Evolutionary conservation across 1,284 basidiomycete genomes (phyloP).

Genomic region (Apiotrichum veenhuisii): DNA sequence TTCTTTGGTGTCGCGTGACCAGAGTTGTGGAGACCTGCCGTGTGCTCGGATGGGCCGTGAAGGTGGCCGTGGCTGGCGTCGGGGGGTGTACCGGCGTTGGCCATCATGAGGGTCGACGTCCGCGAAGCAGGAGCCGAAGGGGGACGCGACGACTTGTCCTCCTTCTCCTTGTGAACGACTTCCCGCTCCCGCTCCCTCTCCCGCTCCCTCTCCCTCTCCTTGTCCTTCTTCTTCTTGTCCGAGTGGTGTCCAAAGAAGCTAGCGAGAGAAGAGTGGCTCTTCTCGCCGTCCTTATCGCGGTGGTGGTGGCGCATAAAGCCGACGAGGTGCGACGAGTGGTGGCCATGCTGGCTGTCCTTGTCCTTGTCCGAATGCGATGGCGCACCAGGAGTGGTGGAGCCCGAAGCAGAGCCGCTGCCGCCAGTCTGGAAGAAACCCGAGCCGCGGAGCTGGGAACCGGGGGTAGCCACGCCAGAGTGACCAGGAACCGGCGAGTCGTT

Average conservation of each 20-base stretch:
- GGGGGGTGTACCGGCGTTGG: slow-evolving; percentile 12
- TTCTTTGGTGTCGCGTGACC: slow-evolving; percentile 42
- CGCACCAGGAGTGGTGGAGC: slow-evolving; percentile 12
- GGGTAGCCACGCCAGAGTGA: slow-evolving; percentile 40
- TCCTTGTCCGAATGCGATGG: slow-evolving; percentile 20
- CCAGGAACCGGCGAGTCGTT: slow-evolving; percentile 8
- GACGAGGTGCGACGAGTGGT: slow-evolving; percentile 47
- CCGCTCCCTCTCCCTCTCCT: slow-evolving; percentile 24
- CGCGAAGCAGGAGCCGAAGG: slow-evolving; percentile 37
- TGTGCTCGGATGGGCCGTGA: slow-evolving; percentile 8
- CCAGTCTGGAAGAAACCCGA: slow-evolving; percentile 30
- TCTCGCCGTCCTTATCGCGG: slow-evolving; percentile 48
- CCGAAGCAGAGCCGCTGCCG: slow-evolving; percentile 13
- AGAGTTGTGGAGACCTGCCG: slow-evolving; percentile 13
- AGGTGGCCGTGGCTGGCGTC: neutral
- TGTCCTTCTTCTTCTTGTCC: slow-evolving; percentile 41
- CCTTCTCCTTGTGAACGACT: too few species aligned
- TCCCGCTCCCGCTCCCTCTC: slow-evolving; percentile 20
- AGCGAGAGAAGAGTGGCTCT: slow-evolving; percentile 46
- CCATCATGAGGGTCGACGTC: slow-evolving; percentile 33
- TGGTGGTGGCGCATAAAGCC: slow-evolving; percentile 51
- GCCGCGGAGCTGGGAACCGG: slow-evolving; percentile 42
- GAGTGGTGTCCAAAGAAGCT: slow-evolving; percentile 48
- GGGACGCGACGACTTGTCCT: slow-evolving; percentile 32
- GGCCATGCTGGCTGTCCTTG: slow-evolving; percentile 32